phyloP scores from a whole-genome alignment of 1,284 basidiomycete species.

The Xerocomus minutiporus region DNA sequence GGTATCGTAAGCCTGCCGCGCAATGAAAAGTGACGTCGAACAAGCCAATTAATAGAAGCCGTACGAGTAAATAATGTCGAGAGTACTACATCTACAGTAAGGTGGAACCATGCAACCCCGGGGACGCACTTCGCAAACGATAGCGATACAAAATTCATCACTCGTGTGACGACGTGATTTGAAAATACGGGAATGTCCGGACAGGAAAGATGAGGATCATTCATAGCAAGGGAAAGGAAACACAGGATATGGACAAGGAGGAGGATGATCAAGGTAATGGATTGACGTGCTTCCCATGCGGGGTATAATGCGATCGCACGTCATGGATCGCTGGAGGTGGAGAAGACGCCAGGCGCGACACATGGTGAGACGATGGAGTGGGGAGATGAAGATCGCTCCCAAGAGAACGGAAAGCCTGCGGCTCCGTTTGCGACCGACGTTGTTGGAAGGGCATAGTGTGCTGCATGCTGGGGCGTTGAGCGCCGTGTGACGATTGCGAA shows the following conservation, averaged over 20 bases:
- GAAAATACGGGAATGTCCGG: conserved; percentile 32
- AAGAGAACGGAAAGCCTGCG: conserved; percentile 31
- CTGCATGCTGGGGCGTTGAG: conserved; percentile 27
- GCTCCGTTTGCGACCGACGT: conserved; percentile 32
- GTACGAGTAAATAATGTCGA: conserved; percentile 32
- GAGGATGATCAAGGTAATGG: conserved; percentile 33
- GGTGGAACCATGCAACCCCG: conserved; percentile 22
- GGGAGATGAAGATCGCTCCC: conserved; percentile 33
- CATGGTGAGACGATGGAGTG: conserved; percentile 30
- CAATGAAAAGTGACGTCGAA: conserved; percentile 22
- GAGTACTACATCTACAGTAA: conserved; percentile 35
- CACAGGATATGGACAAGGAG: conserved; percentile 12
- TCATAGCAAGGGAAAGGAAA: conserved; percentile 20
- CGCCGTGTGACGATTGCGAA: conserved; percentile 28
- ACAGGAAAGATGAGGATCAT: conserved; percentile 24
- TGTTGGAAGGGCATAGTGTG: conserved; percentile 33
- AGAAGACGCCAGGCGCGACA: conserved; percentile 31
- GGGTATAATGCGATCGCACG: conserved; percentile 35
- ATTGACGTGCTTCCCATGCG: conserved; percentile 37
- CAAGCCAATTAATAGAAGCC: conserved; percentile 29
- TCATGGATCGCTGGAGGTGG: conserved; percentile 34
- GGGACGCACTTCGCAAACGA: conserved; percentile 22
- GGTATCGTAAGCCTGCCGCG: conserved; percentile 23
- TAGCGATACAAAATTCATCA: conserved; percentile 34
- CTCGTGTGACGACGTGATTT: conserved; percentile 26